Base-by-base conservation (phyloP, 768 basidiomycete species). In the Coprinopsis marcescibilis region DNA sequence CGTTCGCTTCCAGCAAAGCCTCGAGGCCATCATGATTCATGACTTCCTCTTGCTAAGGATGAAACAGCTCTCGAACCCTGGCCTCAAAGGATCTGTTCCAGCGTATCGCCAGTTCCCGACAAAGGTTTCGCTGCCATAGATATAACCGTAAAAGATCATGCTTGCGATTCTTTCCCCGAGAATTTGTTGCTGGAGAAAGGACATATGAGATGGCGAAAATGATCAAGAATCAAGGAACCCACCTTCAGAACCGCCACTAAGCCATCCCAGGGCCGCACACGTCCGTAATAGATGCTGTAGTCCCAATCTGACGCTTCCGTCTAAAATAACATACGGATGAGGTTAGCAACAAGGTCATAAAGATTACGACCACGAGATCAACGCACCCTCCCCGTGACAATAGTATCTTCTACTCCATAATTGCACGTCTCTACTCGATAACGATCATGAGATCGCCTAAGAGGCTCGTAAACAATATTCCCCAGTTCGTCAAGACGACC, bases 21-120 rank as follows among this genome's bases (percentile, higher is more conserved):
- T 8, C 30, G 10, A 32, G 30, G 30, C 10, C 10, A 8, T 8
- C 30, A 32, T 8, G 10, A 32, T 36, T 36, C 35, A 36, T 8
- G 8, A 24, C 24, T 70, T 66, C 49, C 75, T 64, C 58, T 68
- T 67, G 26, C 78, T 76, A 71, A 83, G 75, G 34, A 74, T 69
- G 54, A 86, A 84, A 5, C 85, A 71, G 24, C 80, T 75, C 58
- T 88, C 85, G 61, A 77, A 78, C 10, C 71, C 69, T 0, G 80
- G 80, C 8, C 65, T 55, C 4, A 69, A 58, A 2, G 69, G 65
- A 35, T 76, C 74, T 15, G 14, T 23, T 21, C 25, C 60, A 30
- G 71, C 73, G 54, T 68, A 65, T 37, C 86, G 70, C 87, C 86
- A 88, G 47, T 79, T 81, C 3, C 87, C 87, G 13, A 85, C 83